Evolutionary conservation across 257 asterid genomes (phyloP).

Genomic region (Avicennia marina): DNA sequence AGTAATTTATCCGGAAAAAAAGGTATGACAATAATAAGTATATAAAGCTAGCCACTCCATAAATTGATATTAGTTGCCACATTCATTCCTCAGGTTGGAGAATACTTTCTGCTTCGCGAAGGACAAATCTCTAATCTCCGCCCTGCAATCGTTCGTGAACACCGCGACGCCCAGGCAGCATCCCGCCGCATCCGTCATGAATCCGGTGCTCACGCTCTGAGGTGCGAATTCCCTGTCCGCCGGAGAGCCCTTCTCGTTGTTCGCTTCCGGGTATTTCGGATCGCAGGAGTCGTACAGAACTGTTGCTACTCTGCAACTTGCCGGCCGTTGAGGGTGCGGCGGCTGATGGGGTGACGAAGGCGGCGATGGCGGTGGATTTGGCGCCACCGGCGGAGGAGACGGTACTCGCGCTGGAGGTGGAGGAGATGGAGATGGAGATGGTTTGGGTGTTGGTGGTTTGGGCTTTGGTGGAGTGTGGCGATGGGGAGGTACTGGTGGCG

Average conservation of each 20-base stretch:
- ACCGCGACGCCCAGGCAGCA: constrained; percentile 7
- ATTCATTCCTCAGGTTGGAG: neutral
- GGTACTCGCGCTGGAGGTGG: neutral
- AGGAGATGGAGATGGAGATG: too few species aligned
- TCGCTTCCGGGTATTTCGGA: neutral
- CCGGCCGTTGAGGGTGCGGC: neutral
- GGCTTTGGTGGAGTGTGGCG: too few species aligned
- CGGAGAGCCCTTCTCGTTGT: neutral
- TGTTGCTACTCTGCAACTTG: neutral
- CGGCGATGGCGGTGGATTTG: neutral
- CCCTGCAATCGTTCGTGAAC: constrained; percentile 5
- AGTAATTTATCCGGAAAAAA: too few species aligned
- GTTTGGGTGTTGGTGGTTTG: too few species aligned
- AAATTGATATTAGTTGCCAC: neutral
- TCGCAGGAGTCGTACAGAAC: constrained; percentile 2
- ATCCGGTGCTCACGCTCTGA: neutral
- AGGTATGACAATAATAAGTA: too few species aligned
- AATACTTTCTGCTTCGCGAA: neutral
- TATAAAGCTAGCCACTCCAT: neutral
- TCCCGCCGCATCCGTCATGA: neutral
- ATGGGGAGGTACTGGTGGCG: too few species aligned
- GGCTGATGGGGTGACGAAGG: neutral
- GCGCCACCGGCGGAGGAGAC: neutral
- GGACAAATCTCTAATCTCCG: neutral
- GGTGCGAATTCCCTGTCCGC: neutral